Percentiles rank a stretch among this genome's conserved stretches.
These are phyloP conservation scores for Penicillium rolfsii DNA, from an alignment of 2,329 filamentous ascomycete species.

Conservation along the genomic window DNA sequence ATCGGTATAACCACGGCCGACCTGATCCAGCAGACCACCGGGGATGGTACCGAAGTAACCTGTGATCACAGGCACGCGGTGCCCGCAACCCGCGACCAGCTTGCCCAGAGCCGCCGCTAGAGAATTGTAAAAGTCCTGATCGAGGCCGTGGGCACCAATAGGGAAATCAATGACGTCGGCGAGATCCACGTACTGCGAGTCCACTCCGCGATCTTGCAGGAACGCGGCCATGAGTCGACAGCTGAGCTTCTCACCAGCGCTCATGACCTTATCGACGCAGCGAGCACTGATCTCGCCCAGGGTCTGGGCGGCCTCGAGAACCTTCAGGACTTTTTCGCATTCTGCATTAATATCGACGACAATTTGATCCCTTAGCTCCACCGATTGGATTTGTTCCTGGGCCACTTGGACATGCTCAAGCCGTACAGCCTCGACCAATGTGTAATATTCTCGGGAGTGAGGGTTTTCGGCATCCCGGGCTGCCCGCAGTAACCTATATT, in stretches of 20 bases:
- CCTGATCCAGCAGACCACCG: constrained; percentile 84
- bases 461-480: constrained; percentile 55
- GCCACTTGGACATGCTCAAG: constrained; percentile 78
- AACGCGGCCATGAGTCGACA: constrained; percentile 88
- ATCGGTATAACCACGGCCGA: constrained; percentile 95
- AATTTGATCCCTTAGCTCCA: constrained; percentile 62
- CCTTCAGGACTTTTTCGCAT: constrained; percentile 79
- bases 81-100: constrained; percentile 66
- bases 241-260: constrained; percentile 93
- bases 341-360: constrained; percentile 72
- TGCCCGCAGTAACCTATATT: constrained; percentile 49
- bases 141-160: constrained; percentile 58
- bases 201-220: constrained; percentile 77
- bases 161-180: constrained; percentile 76
- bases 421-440: constrained; percentile 78
- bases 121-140: constrained; percentile 70
- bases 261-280: constrained; percentile 85
- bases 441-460: constrained; percentile 63
- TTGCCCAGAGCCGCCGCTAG: constrained; percentile 64
- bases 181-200: constrained; percentile 87
- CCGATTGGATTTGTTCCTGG: constrained; percentile 62
- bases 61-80: constrained; percentile 76
- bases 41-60: constrained; percentile 95
- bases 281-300: constrained; percentile 72
- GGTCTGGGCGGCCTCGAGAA: constrained; percentile 65